Base-by-base conservation (phyloP, 2,329 filamentous ascomycete genomes). In the Xylariaceae sp. region DNA sequence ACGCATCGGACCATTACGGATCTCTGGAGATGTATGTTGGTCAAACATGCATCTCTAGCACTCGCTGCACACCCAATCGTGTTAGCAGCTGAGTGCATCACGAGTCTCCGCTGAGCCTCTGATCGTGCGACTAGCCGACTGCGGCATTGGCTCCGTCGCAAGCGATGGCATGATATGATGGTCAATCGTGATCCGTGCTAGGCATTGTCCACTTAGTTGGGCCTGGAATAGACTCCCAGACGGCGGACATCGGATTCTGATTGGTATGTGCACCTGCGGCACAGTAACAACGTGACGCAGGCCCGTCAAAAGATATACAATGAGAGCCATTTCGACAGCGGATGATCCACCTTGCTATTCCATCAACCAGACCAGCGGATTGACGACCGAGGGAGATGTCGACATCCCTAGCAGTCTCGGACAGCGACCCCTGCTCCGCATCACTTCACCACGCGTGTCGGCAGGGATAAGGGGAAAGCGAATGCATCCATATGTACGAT, bases 61-160 rank as follows among this genome's bases (percentile, higher is more conserved):
- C 43, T n/a, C 31, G 34, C 38, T 10, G 11, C 9, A 10, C 18
- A n/a, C 39, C 48, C 48, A 51, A 54, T 54, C 13, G 31, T 41
- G 38, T 54, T 45, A 43, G 14, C 36, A 11, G 48, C 14, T 19
- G 31, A 19, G 18, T 43, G 19, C 31, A 54, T 54, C 52, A 54
- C 48, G 51, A 47, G 46, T 38, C 22, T 5, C 22, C 22, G 38
- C 18, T n/a, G 12, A 13, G 19, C 31, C 39, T 28, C 19, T 16
- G 18, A n/a, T n/a, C 39, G 46, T 45, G 42, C 50, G 45, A 16
- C 18, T 39, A 18, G 14, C 47, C 34, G 43, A 45, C 48, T 43
- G 36, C 17, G 45, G 38, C 17, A 34, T 33, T 34, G 42, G 19
- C 41, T 47, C 38, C 43, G 16, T 33, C 31, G 13, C 42, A 50